Conservation (phyloP, 2,329 filamentous ascomycete genomes). For the Microcera coccophila region DNA sequence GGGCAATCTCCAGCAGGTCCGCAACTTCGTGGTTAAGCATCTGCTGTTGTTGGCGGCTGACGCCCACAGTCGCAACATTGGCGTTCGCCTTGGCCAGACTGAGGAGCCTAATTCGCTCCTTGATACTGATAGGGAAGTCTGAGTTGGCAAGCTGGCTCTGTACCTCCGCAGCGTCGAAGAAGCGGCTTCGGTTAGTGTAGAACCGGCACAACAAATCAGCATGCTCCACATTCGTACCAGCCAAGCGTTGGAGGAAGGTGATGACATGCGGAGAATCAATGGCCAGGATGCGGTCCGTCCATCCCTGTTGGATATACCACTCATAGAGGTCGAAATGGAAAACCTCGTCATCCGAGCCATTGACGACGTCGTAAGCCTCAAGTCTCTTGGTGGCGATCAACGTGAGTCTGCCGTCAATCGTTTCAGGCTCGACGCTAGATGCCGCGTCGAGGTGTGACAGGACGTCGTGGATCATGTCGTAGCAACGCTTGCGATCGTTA, state of each 20-base stretch:
- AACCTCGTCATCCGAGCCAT: slow-evolving; percentile 82
- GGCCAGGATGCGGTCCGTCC: slow-evolving; percentile 78
- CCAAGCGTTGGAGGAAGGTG: slow-evolving; percentile 76
- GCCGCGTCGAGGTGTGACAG: slow-evolving; percentile 72
- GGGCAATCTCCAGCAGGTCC: slow-evolving; percentile 84
- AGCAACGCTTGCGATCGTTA: slow-evolving; percentile 70
- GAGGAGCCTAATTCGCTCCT: slow-evolving; percentile 82
- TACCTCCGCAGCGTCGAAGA: slow-evolving; percentile 82
- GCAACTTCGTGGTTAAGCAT: slow-evolving; percentile 79
- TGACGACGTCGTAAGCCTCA: slow-evolving; percentile 89
- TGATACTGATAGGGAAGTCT: slow-evolving; percentile 73
- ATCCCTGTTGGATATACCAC: slow-evolving; percentile 86
- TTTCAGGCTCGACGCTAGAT: slow-evolving; percentile 64
- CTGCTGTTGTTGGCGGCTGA: slow-evolving; percentile 78
- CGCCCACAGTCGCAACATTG: slow-evolving; percentile 72
- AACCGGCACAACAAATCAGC: slow-evolving; percentile 92
- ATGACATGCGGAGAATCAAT: slow-evolving; percentile 83
- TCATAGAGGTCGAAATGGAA: slow-evolving; percentile 97
- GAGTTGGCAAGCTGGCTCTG: slow-evolving; percentile 81
- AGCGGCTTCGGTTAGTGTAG: slow-evolving; percentile 78
- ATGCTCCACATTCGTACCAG: slow-evolving; percentile 66
- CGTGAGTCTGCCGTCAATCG: slow-evolving; percentile 74
- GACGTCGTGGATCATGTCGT: slow-evolving; percentile 81
- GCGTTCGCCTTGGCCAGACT: slow-evolving; percentile 90
- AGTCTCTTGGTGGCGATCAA: slow-evolving; percentile 71